A percentile compares a stretch with the other conserved stretches of the same genome.
Conservation (phyloP, 371 early-diverging fungal species). For the Circinella minor region DNA sequence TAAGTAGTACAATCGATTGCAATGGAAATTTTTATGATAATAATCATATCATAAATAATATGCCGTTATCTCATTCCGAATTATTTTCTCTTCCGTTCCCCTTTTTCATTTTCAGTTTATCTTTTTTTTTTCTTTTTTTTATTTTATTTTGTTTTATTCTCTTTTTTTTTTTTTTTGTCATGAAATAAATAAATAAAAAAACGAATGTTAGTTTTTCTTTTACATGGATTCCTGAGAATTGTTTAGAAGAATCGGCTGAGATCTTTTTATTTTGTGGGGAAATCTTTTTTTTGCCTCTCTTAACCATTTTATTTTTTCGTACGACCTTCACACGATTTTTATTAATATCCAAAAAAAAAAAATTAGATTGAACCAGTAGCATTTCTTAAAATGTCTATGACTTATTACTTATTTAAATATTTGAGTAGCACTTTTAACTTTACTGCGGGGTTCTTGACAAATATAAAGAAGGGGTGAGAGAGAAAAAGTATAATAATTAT, state of each 20-base stretch:
- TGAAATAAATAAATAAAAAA: neutral
- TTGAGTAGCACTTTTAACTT: no score
- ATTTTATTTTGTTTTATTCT: no score
- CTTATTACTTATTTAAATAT: neutral
- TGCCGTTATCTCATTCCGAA: neutral
- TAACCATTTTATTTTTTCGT: neutral
- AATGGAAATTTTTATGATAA: neutral
- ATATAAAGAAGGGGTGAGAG: no score
- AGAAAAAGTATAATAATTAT: no score
- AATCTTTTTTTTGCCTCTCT: neutral
- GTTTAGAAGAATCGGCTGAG: no score
- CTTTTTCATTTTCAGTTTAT: no score
- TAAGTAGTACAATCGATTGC: no score
- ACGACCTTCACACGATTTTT: constrained; percentile 1
- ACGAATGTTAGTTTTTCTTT: neutral
- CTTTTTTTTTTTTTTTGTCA: no score
- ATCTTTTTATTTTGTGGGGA: neutral
- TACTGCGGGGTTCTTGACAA: no score
- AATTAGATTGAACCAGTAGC: neutral
- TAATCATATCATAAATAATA: no score
- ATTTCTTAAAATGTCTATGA: neutral
- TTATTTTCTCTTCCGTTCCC: neutral
- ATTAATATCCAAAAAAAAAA: neutral
- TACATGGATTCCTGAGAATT: neutral
- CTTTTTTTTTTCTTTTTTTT: no score